Evolutionary conservation across 768 basidiomycete species (phyloP), one percentile per base, ranked within the genome.

Genomic region (Pleurotus cornucopiae): DNA sequence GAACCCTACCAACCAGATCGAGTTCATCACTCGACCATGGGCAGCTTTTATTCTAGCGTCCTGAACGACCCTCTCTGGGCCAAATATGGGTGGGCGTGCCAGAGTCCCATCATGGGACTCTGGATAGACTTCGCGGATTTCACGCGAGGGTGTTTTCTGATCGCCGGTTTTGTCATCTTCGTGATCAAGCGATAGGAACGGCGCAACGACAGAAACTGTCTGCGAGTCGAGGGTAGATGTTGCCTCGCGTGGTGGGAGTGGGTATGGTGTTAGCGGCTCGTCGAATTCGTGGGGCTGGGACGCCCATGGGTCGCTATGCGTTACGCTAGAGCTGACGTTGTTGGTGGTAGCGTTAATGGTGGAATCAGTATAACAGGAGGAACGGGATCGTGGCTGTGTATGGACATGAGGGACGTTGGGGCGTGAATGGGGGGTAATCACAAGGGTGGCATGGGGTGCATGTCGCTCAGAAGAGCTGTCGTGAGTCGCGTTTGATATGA

Each of bases 21-120:
- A 70, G 13, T 62, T 61, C 64, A 73, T 49, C 26, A 73, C 54
- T 54, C 63, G 61, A 39, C 59, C 56, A 57, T 74, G 74, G 34
- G 67, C 66, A 7, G 61, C 67, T 40, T 65, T 63, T 41, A 76
- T 72, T 39, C 68, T 62, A 47, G 70, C 72, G 54, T 76, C 75
- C 44, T 67, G 61, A 39, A 76, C 69, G 38, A 70, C 67, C 38
- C 63, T 62, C 59, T 73, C 72, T 5, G 73, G 73, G n/a, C 75
- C 75, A 57, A 75, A 75, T n/a, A 75, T 58, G 12, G 69, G 68
- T 7, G 72, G 68, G 6, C 70, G 66, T 20, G 46, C 38, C 41
- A 65, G 61, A 9, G 18, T 51, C 62, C 56, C 14, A 60, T 63
- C 44, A 34, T 34, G 23, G 46, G 30, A 34, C 30, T 34, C 30